Base-by-base conservation (phyloP, 2,329 filamentous ascomycete species). In the Lithohypha guttulata region DNA sequence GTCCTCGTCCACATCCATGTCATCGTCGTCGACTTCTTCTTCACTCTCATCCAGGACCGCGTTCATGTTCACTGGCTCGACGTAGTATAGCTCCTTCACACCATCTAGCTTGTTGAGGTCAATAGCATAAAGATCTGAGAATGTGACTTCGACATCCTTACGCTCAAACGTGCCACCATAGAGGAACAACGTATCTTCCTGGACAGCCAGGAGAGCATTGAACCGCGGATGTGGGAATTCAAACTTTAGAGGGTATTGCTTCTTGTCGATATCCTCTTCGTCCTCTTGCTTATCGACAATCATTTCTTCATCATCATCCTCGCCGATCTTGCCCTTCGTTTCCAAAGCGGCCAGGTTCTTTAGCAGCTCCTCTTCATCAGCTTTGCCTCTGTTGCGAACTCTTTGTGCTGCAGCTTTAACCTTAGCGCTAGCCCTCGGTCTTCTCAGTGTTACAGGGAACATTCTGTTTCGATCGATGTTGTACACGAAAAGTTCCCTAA, bases 101-200 rank as follows among this genome's bases (percentile, higher is more conserved):
- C 91, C 91, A 51, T 96, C 86, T 44, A 98, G 70, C 60, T 94
- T 95, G 43, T 81, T 87, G n/a, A 98, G 69, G 54, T 98, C 86
- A 43, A 96, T 78, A 2, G 85, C 80, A 62, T 93, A 93, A 60
- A 98, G 69, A 53, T 98, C 91, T 51, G 95, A 87, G 59, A 96
- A 94, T 0, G 87, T 96, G 54, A 83, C 94, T 59, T 98, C 91
- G 15, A 84, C 75, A 53, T 98, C 91, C 13, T 84, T 89, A 57
- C 93, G 91, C 57, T 98, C 91, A 53, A 82, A 95, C 0, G 89
- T 98, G 13, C 91, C 91, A 20, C 91, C 87, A 54, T 93, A 96
- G 39, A 96, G 84, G 62, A 89, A 98, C 1, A 96, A 70, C 6
- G 84, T 77, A 57, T 98, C 91, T 49, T 87, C 84, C 60, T 96